Percentiles rank a stretch among this genome's conserved stretches.
Evolutionary conservation across 345 rosid species (phyloP).

Genomic region (Toxicodendron radicans): DNA sequence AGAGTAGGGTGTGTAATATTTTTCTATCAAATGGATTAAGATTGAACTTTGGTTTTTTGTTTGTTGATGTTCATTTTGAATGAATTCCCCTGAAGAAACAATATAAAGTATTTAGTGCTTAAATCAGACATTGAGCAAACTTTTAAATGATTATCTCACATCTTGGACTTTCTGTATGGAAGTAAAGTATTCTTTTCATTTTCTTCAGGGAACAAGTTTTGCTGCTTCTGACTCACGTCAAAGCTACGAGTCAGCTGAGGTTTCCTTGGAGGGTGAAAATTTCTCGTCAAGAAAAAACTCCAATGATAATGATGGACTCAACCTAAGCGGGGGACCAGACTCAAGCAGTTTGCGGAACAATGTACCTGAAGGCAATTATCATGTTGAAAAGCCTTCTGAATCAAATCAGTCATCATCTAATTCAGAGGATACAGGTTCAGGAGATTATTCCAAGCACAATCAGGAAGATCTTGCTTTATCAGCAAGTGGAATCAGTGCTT

Average conservation of each 20-base stretch:
- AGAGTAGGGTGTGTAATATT: slow-evolving; percentile 28
- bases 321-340: slow-evolving; percentile 19
- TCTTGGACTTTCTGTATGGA: not conserved
- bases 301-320: slow-evolving; percentile 16
- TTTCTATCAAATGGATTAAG: not conserved
- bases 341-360: slow-evolving; percentile 23
- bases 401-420: slow-evolving; percentile 29
- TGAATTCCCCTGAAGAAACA: not conserved
- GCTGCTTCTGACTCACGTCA: slow-evolving; percentile 32
- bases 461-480: slow-evolving; percentile 21
- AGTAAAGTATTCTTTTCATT: not conserved
- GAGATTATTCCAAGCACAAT: slow-evolving; percentile 24
- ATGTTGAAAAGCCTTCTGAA: slow-evolving; percentile 28
- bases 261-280: slow-evolving; percentile 22
- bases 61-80: not conserved
- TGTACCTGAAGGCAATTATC: slow-evolving; percentile 16
- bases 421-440: slow-evolving; percentile 25
- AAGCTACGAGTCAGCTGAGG: slow-evolving; percentile 39
- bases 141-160: not conserved
- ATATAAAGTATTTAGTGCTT: not conserved
- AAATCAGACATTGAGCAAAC: not conserved
- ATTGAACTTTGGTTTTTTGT: not conserved
- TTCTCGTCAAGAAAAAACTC: slow-evolving; percentile 10
- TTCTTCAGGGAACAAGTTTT: slow-evolving; percentile 35
- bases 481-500: slow-evolving; percentile 27